Evolutionary conservation across 148 eudicot genomes (phyloP).

Genomic region (Chenopodium quinoa): DNA sequence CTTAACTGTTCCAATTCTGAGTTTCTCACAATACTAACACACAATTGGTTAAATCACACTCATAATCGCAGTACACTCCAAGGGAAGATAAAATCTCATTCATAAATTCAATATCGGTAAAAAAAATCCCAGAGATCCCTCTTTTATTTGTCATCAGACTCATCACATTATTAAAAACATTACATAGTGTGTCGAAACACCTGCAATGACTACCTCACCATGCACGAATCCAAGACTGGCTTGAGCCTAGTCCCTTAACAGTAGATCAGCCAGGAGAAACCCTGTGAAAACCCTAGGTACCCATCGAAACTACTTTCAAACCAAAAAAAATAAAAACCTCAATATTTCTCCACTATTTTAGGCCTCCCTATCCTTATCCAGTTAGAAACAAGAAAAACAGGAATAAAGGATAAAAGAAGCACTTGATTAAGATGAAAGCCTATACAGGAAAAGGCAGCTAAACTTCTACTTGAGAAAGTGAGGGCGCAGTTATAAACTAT

Average conservation of each 20-base stretch:
- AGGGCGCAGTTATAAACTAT: not conserved
- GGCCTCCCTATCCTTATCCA: not conserved
- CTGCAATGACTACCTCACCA: too few species aligned
- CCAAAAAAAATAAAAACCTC: too few species aligned
- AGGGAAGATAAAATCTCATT: not conserved
- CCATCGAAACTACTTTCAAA: not conserved
- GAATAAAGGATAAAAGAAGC: not conserved
- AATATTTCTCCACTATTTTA: not conserved
- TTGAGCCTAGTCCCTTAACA: too few species aligned
- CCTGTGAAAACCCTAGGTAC: not conserved
- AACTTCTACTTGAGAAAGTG: not conserved
- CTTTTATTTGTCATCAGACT: too few species aligned
- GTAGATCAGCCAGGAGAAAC: too few species aligned
- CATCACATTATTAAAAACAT: too few species aligned
- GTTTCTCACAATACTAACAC: not conserved
- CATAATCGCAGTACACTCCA: not conserved
- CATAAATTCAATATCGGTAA: too few species aligned
- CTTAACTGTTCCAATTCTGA: not conserved
- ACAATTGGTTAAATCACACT: not conserved
- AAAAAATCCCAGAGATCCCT: too few species aligned
- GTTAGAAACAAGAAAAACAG: not conserved
- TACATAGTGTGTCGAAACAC: too few species aligned
- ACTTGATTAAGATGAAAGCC: not conserved
- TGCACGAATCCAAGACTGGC: too few species aligned
- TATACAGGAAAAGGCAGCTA: too few species aligned